Conservation (phyloP, 1,139 yeast genomes). For the Taphrina betulina region DNA sequence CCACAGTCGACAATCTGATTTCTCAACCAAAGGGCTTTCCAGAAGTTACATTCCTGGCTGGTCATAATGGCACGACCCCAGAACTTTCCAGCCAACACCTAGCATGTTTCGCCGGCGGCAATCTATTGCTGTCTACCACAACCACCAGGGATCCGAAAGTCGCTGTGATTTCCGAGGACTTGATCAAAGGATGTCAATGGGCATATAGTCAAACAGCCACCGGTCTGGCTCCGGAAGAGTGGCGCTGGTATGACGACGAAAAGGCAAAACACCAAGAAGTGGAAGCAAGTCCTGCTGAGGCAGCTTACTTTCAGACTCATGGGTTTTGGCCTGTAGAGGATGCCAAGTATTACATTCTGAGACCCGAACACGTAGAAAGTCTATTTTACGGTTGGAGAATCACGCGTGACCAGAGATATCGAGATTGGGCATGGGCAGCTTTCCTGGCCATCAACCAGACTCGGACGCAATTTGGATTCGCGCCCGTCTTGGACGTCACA, state of each 20-base stretch:
- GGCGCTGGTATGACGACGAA: constrained; percentile 39
- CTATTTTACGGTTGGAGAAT: constrained; percentile 74
- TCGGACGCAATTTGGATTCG: constrained; percentile 48
- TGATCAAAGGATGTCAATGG: constrained; percentile 77
- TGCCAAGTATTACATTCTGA: constrained; percentile 65
- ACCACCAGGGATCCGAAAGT: constrained; percentile 54
- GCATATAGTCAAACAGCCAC: constrained; percentile 72
- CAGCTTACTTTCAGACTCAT: not conserved
- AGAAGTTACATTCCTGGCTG: constrained; percentile 44
- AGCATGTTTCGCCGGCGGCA: constrained; percentile 89
- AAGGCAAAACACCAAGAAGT: constrained; percentile 4
- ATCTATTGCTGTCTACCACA: constrained; percentile 85
- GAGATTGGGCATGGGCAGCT: constrained; percentile 88
- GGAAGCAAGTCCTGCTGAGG: constrained; percentile 5
- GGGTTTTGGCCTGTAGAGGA: constrained; percentile 49
- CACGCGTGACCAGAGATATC: constrained; percentile 69
- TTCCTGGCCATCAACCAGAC: constrained; percentile 66
- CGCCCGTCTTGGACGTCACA: constrained; percentile 60
- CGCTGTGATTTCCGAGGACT: constrained; percentile 66
- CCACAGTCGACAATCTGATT: constrained; percentile 44
- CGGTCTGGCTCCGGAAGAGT: constrained; percentile 74
- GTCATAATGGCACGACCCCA: constrained; percentile 49
- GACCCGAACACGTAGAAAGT: constrained; percentile 93
- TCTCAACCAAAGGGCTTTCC: constrained; percentile 41
- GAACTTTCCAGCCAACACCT: constrained; percentile 51